Base-by-base conservation (phyloP, 2,329 filamentous ascomycete genomes). In the Pseudovirgaria hyperparasitica region DNA sequence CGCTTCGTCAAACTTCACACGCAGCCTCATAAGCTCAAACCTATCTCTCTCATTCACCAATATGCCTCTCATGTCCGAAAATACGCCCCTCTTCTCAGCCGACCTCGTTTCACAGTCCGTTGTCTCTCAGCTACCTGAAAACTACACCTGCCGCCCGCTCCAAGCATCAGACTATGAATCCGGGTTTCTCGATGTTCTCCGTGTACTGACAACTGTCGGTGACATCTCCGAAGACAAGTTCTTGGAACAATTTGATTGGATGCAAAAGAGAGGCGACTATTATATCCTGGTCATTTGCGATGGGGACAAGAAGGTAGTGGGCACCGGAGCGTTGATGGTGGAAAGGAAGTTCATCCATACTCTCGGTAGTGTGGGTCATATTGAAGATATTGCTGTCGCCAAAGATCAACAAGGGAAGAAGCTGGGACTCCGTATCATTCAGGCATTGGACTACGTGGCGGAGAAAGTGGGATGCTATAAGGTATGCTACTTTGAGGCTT, bases 381-480 rank as follows among this genome's bases (percentile, higher is more conserved):
- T 96, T 56, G 90, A 96, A 57, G 90, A 98, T 52, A 94, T 98
- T 52, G 86, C 87, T 11, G 86, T 98, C 19, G 76, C 82, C 38
- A 85, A 86, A 59, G 82, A 92, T 45, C 85, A 96, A 60, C 90
- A 96, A 58, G 90, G 90, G 42, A 94, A 96, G 72, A 94, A 93
- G 62, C 67, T 96, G 22, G 90, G 90, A 4, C 62, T 94, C 48
- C 72, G 84, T 40, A 78, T 96, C 40, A 96, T 96, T 45, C 82
- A 96, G 60, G 85, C 87, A 6, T 68, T 98, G 48, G 86, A 96
- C 57, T 79, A 69, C 50, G 76, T 96, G 33, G 85, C 86, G 29
- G 74, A 82, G 51, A 72, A 84, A 51, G 76, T 90, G 31, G 90
- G 87, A 29, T 96, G 87, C 60, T 96, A 96, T 60, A 96, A 84